Conservation (phyloP, 805 yeast species). For the Lipomyces spencermartinsiae region DNA sequence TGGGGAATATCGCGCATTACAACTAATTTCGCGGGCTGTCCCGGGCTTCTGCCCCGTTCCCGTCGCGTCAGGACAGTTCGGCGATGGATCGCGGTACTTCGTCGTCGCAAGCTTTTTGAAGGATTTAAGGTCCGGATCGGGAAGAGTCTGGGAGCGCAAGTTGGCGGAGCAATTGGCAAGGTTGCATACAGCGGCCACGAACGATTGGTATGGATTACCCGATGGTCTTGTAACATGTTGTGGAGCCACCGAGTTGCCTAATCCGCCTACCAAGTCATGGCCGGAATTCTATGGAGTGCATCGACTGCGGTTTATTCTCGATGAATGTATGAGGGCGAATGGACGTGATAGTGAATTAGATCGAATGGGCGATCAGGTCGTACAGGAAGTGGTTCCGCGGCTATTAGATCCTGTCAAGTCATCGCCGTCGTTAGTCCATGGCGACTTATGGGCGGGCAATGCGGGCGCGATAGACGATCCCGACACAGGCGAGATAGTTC, state of each 20-base stretch:
- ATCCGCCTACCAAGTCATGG: conserved; percentile 34
- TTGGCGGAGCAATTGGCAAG: conserved; percentile 24
- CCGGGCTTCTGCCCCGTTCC: conserved; percentile 29
- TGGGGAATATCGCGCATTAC: conserved; percentile 24
- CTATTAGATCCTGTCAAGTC: conserved; percentile 16
- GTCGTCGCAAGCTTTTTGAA: conserved; percentile 19
- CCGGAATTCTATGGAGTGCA: conserved; percentile 25
- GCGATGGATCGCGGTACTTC: conserved; percentile 14
- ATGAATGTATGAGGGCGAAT: conserved; percentile 24
- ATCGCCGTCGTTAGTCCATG: conserved; percentile 35
- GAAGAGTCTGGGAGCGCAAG: conserved; percentile 23
- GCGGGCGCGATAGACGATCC: conserved; percentile 20
- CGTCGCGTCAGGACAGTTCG: conserved; percentile 12
- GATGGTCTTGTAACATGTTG: conserved; percentile 32
- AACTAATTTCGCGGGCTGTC: conserved; percentile 17
- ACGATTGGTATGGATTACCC: conserved; percentile 26
- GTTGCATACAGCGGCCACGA: conserved; percentile 15
- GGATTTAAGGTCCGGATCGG: conserved; percentile 20
- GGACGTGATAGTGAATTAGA: conserved; percentile 24
- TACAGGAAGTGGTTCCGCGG: conserved; percentile 26
- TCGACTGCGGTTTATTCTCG: conserved; percentile 27
- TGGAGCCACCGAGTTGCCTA: conserved; percentile 32
- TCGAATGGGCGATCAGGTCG: conserved; percentile 12
- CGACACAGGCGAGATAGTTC: conserved; percentile 6
- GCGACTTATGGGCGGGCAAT: conserved; percentile 38